Conservation (phyloP, 768 basidiomycete species). For the Termitomyces sp. region DNA sequence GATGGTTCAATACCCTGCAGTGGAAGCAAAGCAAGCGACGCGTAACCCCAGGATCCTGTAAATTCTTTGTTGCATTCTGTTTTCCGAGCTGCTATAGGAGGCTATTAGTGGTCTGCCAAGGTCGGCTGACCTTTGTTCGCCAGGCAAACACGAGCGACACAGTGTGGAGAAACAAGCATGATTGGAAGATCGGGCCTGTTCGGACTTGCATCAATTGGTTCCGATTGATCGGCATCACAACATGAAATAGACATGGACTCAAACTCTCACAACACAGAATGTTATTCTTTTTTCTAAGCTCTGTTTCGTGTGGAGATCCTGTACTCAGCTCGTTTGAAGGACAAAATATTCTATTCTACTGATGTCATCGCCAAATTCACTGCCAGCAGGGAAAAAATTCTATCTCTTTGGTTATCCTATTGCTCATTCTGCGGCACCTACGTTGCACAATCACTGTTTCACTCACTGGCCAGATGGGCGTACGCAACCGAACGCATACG, state of each 20-base stretch:
- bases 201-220: not conserved
- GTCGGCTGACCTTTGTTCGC: conserved; percentile 1
- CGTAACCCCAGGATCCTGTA: not conserved
- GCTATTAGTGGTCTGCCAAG: not conserved
- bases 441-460: conserved; percentile 33
- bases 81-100: not conserved
- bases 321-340: not conserved
- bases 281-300: not conserved
- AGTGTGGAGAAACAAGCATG: not conserved
- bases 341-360: no score
- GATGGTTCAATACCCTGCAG: not conserved
- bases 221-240: not conserved
- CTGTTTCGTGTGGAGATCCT: not conserved
- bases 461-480: conserved; percentile 17
- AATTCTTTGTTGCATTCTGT: not conserved
- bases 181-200: not conserved
- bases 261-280: not conserved
- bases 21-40: not conserved
- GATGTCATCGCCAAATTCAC: not conserved
- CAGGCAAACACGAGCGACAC: not conserved
- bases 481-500: conserved; percentile 22
- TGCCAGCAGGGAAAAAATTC: conserved; percentile 18
- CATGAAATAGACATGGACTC: not conserved
- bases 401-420: conserved; percentile 35
- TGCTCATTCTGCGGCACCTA: conserved; percentile 32